phyloP scores from a whole-genome alignment of 306 rosid genomes.

The Rosa persica region DNA sequence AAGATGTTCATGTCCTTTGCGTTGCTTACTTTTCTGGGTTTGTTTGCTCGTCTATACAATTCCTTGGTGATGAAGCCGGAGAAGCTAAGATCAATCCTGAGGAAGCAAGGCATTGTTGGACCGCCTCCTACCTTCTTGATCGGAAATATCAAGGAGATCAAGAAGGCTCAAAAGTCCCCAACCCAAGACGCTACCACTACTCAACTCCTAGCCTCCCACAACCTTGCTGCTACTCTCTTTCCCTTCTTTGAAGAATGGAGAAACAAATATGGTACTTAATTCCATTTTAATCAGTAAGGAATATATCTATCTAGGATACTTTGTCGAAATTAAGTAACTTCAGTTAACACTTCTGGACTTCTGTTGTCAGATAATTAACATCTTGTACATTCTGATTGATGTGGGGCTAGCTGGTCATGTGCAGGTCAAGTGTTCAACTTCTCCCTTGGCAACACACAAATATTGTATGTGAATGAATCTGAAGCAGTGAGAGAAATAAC shows the following conservation, averaged over 20 bases:
- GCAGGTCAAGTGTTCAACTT: slow-evolving; percentile 38
- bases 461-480: slow-evolving; percentile 32
- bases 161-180: neutral
- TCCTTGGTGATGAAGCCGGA: slow-evolving; percentile 30
- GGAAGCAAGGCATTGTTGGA: slow-evolving; percentile 46
- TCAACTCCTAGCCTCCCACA: slow-evolving; percentile 1
- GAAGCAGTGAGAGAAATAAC: slow-evolving; percentile 36
- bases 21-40: neutral
- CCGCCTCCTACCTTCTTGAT: slow-evolving; percentile 39
- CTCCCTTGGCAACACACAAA: slow-evolving; percentile 44
- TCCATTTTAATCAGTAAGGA: no score
- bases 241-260: slow-evolving; percentile 41
- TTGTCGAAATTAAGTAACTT: neutral
- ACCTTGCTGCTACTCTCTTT: slow-evolving; percentile 18
- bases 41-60: slow-evolving; percentile 20
- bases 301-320: no score
- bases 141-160: slow-evolving; percentile 37
- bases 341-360: neutral
- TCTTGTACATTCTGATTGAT: no score
- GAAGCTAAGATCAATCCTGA: slow-evolving; percentile 31
- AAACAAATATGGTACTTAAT: slow-evolving; percentile 28
- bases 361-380: neutral
- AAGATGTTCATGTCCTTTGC: slow-evolving; percentile 4
- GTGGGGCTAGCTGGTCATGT: neutral
- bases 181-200: neutral